These are phyloP conservation scores for Diaporthe amygdali DNA, from an alignment of 2,329 filamentous ascomycete species.

Conservation along the genomic window DNA sequence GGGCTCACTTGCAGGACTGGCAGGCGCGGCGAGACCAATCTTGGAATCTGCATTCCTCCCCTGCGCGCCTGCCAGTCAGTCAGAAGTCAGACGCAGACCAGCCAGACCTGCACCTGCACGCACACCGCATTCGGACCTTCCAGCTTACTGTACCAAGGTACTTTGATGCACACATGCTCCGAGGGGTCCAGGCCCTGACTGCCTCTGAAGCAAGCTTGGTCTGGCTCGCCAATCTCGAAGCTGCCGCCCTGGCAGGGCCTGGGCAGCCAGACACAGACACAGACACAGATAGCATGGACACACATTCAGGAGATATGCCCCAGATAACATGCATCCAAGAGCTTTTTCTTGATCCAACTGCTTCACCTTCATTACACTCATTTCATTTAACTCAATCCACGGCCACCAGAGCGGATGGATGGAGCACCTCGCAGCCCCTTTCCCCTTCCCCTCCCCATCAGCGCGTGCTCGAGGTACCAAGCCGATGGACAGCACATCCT, in stretches of 20 bases:
- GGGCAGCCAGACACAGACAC: too few relatives aligned
- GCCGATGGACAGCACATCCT: conserved; percentile 4
- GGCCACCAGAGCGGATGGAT: neutral
- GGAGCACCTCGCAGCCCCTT: neutral
- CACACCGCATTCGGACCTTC: neutral
- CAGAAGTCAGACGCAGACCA: too few relatives aligned
- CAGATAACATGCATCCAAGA: too few relatives aligned
- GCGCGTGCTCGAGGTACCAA: neutral
- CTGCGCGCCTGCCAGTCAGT: too few relatives aligned
- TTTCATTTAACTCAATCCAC: neutral
- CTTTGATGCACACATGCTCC: neutral
- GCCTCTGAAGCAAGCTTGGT: neutral
- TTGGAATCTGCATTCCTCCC: conserved; percentile 1
- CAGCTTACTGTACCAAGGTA: neutral
- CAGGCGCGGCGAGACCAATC: neutral
- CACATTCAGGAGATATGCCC: too few relatives aligned
- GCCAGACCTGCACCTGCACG: neutral
- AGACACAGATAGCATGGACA: too few relatives aligned
- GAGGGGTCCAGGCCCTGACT: neutral
- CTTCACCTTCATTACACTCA: neutral
- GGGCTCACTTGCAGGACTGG: too few relatives aligned
- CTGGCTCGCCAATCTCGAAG: neutral
- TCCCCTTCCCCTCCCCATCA: neutral
- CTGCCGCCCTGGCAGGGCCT: too few relatives aligned
- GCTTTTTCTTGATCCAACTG: too few relatives aligned